Base-by-base conservation (phyloP, 31 red algal genomes). In the Odonthalia washingtoniensis region DNA sequence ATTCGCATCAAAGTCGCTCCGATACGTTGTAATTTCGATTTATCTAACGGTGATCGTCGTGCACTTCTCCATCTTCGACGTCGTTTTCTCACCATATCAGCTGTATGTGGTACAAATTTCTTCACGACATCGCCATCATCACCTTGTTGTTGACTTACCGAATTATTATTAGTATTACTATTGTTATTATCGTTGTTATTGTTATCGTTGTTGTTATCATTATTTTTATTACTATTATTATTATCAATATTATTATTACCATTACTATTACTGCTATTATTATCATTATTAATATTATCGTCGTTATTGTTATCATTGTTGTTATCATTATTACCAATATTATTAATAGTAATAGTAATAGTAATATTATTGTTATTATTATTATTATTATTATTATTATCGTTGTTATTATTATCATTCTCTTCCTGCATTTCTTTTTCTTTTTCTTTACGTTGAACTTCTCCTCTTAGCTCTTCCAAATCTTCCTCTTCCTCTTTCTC, bases 321-420 rank as follows among this genome's bases (percentile, higher is more conserved):
- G 21, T 57, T 57, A 57, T 9, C 21, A 57, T 21, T 57, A 57
- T 57, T 57, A 57, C 21, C 21, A 57, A 14, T 21, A 57, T 57
- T 57, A 57, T 57, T 57, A 9, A 57, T 57, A 57, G 21, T 57
- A 57, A 57, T 14, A 57, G 21, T 57, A 57, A 57, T 57, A 57
- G 21, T 57, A 57, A 57, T 57, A 57, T 57, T 57, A 57, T 57
- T 21, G 49, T 57, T 57, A 21, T 57, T 57, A 57, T 57, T 57
- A 57, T 21, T 57, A 57, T 57, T 57, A 57, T 57, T 57, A 57
- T 57, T 57, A 57, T 57, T 57, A 41, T 43, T 30, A 65, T 65
- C 40, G 41, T 65, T 33, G 2, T 57, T 40, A 74, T 41, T 42
- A 46, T 46, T 63, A 57, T 57, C 45, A 69, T 62, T 41, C 31